A percentile compares a stretch with the other conserved stretches of the same genome.
These are phyloP conservation scores for Pelargonium nanum DNA, from an alignment of 345 rosid genomes.

Conservation along the genomic window DNA sequence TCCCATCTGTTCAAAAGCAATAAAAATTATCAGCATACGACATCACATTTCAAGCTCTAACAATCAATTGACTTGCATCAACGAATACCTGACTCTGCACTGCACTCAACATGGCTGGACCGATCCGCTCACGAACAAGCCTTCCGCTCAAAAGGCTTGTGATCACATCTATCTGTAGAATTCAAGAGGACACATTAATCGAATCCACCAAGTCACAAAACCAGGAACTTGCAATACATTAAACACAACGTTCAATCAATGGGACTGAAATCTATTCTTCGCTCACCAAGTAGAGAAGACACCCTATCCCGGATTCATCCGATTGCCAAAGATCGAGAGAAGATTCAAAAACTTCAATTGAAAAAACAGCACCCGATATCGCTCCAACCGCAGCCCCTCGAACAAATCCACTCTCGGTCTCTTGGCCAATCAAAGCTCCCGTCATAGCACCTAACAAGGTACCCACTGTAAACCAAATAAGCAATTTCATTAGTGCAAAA, in stretches of 20 bases:
- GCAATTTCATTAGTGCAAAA: slow-evolving; percentile 6
- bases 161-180: slow-evolving; percentile 83
- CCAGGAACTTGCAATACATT: too few species aligned
- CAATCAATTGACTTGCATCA: background rate
- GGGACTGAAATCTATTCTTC: background rate
- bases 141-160: slow-evolving; percentile 97
- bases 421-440: slow-evolving; percentile 98
- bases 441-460: slow-evolving; percentile 96
- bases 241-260: background rate
- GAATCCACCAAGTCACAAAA: too few species aligned
- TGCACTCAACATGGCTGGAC: slow-evolving; percentile 98
- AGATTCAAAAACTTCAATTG: slow-evolving; percentile 95
- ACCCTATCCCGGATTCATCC: slow-evolving; percentile 79
- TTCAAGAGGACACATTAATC: slow-evolving; percentile 11
- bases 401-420: slow-evolving; percentile 95
- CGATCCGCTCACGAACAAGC: slow-evolving; percentile 91
- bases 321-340: slow-evolving; percentile 94
- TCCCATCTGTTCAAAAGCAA: slow-evolving; percentile 57
- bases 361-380: slow-evolving; percentile 98
- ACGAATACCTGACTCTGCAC: slow-evolving; percentile 91
- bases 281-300: slow-evolving; percentile 90
- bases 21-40: slow-evolving; percentile 7
- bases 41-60: background rate
- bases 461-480: slow-evolving; percentile 48
- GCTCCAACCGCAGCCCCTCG: slow-evolving; percentile 98